Evolutionary conservation across 306 rosid genomes (phyloP), one percentile per base, ranked within the genome.

Genomic region (Castanea mollissima): DNA sequence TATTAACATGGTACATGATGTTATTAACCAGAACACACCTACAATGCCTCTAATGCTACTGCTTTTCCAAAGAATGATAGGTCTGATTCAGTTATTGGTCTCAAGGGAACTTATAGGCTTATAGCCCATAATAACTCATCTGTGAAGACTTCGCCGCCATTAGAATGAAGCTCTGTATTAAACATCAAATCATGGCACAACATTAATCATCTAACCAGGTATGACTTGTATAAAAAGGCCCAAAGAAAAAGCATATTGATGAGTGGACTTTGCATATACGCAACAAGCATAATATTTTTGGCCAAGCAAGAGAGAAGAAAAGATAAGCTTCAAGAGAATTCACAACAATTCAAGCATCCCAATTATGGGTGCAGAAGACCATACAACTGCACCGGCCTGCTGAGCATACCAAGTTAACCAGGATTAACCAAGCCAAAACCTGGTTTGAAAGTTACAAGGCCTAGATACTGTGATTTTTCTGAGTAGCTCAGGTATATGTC

Each of bases 1-100:
- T 46, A 71, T 56, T 25, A 23, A 69, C 41, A 21, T 2, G n/a
- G 21, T 69, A 77, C 78, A 57, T 35, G 52, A 74, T 65, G 73
- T 70, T 35, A 65, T 63, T 56, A 55, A 65, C 73, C 76, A 82
- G 54, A 41, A 65, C 73, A 74, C 79, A 64, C 32, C 71, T 75
- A 35, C 49, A 18, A 12, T 46, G 44, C 16, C 29, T 55, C 72
- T 32, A 13, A 20, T 34, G 31, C 68, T 55, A 15, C 10, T 12
- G 64, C 64, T 16, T 34, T 75, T 41, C 25, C 55, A 35, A 62
- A 77, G 10, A 35, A 51, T n/a, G 54, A 74, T 20, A n/a, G 25
- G 31, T 57, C 55, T 46, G 77, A 59, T 57, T 20, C 23, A 23
- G 54, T 44, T 57, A 35, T 8, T 19, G 72, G 72, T 68, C 52